Base-by-base conservation (phyloP, 2,329 filamentous ascomycete species). In the Mollisia scopiformis region DNA sequence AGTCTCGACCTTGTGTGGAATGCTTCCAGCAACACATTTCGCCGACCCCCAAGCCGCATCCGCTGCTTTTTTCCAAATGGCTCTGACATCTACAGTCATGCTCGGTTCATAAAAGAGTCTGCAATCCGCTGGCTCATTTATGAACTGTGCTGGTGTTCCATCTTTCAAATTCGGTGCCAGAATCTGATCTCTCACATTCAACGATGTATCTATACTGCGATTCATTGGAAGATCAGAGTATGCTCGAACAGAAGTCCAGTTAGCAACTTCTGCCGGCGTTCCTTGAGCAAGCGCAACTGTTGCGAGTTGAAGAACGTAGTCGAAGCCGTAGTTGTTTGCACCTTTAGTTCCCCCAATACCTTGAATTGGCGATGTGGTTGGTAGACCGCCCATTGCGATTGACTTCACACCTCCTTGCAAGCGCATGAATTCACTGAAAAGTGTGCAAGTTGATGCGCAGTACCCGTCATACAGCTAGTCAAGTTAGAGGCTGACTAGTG, bases 261-360 rank as follows among this genome's bases (percentile, higher is more conserved):
- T 63, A 47, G 35, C 43, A 27, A 57, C 43, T 55, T 66, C 54
- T 10, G 54, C 50, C 19, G 60, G 55, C 6, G 62, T 68, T 46
- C 41, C 62, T 30, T 55, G 62, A 19, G 35, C 23, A 6, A 64
- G 46, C 11, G 58, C 64, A 7, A 63, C 53, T 6, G 35, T 49
- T 19, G 64, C 61, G 14, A 66, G 52, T n/a, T 55, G 52, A 6
- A 54, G 19, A 14, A 66, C 63, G n/a, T 65, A 65, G 6, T 49
- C 43, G 25, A 65, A 68, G 25, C 31, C 54, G 43, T 64, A 68
- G 54, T 62, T 67, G 50, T 81, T 78, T 0, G 76, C 75, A 41
- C 88, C 88, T 68, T 88, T 85, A 41, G 84, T 82, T 19, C 87
- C 88, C 16, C 87, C 85, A n/a, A 88, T 78, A 4, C 79, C 81